Evolutionary conservation across 2,329 filamentous ascomycete genomes (phyloP).

Genomic region (Graphilbum fragrans): DNA sequence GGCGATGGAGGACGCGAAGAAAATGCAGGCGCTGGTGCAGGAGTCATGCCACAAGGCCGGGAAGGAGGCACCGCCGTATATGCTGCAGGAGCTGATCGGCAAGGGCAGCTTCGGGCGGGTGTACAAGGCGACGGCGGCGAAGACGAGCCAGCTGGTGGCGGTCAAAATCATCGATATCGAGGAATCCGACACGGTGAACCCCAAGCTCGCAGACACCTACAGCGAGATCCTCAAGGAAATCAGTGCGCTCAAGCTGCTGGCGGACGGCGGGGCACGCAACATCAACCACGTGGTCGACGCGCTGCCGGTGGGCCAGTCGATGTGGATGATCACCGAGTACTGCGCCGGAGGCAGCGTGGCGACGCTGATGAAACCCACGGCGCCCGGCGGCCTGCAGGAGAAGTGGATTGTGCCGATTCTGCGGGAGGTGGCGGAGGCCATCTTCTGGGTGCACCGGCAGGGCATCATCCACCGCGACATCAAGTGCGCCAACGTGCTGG

Average conservation of each 20-base stretch:
- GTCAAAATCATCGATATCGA: slow-evolving; percentile 80
- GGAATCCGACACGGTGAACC: slow-evolving; percentile 56
- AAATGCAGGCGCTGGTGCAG: slow-evolving; percentile 47
- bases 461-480: slow-evolving; percentile 62
- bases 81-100: slow-evolving; percentile 53
- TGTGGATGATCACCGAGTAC: slow-evolving; percentile 85
- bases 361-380: slow-evolving; percentile 57
- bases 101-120: slow-evolving; percentile 58
- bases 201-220: slow-evolving; percentile 53
- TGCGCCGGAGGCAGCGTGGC: slow-evolving; percentile 75
- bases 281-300: slow-evolving; percentile 75
- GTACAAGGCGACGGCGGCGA: slow-evolving; percentile 33
- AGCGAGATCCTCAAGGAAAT: slow-evolving; percentile 59
- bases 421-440: slow-evolving; percentile 52
- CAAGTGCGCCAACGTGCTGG: slow-evolving; percentile 68
- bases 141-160: slow-evolving; percentile 38
- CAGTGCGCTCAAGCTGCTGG: slow-evolving; percentile 57
- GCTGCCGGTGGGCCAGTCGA: slow-evolving; percentile 61
- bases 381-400: slow-evolving; percentile 53
- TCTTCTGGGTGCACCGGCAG: slow-evolving; percentile 55
- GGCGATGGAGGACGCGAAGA: slow-evolving; percentile 50
- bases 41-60: slow-evolving; percentile 44
- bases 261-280: slow-evolving; percentile 63
- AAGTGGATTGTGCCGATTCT: slow-evolving; percentile 40
- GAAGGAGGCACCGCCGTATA: slow-evolving; percentile 45